Percentiles rank a stretch among this genome's conserved stretches.
phyloP scores from a whole-genome alignment of 495 filamentous ascomycete species.

The Choiromyces venosus region DNA sequence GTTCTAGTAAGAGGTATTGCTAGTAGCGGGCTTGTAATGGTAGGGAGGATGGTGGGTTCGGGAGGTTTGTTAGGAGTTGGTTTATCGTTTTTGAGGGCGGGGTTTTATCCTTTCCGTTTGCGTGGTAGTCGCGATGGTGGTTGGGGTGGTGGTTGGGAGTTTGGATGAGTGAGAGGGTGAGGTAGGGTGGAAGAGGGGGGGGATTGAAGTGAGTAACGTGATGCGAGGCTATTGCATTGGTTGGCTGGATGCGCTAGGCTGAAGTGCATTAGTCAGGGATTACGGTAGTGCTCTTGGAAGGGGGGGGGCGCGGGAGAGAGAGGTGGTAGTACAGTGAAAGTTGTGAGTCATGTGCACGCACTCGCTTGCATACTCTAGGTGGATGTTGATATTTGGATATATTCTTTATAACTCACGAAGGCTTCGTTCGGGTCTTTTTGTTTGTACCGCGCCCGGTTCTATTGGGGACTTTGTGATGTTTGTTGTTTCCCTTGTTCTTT shows the following conservation, averaged over 20 bases:
- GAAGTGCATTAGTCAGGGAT: not conserved
- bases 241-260: not conserved
- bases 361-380: not conserved
- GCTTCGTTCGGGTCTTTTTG: no score
- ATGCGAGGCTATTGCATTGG: not conserved
- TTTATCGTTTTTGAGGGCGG: slow-evolving; percentile 16
- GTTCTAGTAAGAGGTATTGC: slow-evolving; percentile 16
- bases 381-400: no score
- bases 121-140: not conserved
- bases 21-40: slow-evolving; percentile 5
- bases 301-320: no score
- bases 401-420: no score
- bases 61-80: slow-evolving; percentile 28
- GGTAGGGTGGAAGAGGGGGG: not conserved
- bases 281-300: no score
- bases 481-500: no score
- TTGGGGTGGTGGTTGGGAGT: not conserved
- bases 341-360: not conserved
- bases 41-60: slow-evolving; percentile 18
- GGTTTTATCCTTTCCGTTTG: not conserved
- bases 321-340: no score
- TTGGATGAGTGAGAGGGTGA: not conserved
- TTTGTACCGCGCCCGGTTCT: no score
- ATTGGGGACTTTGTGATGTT: no score
- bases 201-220: not conserved